phyloP scores from a whole-genome alignment of 176 grass and related monocot species.

The Tuctoria greenei region DNA sequence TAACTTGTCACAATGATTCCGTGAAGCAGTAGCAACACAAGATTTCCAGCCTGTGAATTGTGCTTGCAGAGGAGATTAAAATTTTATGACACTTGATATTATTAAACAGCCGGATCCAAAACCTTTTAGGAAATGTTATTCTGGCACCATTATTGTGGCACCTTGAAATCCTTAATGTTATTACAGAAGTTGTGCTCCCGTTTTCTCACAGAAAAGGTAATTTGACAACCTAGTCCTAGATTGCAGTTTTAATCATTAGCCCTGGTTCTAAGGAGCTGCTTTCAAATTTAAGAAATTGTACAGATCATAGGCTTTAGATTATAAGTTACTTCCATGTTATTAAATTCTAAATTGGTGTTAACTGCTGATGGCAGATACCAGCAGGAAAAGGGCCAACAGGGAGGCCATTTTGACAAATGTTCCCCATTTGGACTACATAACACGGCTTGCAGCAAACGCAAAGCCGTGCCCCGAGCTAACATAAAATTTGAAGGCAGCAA shows the following conservation, averaged over 20 bases:
- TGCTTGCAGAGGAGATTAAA: slow-evolving; percentile 3
- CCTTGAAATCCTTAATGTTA: background rate
- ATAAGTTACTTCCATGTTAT: background rate
- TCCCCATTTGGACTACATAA: background rate
- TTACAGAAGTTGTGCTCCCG: background rate
- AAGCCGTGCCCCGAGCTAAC: background rate
- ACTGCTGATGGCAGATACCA: background rate
- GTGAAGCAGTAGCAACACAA: slow-evolving; percentile 1
- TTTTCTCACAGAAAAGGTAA: background rate
- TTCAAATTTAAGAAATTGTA: background rate
- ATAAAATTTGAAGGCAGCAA: background rate
- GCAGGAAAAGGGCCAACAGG: background rate
- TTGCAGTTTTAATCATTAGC: slow-evolving; percentile 3
- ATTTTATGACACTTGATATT: background rate
- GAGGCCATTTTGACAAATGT: background rate
- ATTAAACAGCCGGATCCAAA: background rate
- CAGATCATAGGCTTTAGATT: background rate
- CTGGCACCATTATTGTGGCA: background rate
- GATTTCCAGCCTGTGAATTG: background rate
- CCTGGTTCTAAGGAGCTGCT: background rate
- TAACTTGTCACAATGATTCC: background rate
- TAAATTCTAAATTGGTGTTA: background rate
- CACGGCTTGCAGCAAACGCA: background rate
- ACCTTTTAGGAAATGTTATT: background rate
- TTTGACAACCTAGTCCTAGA: slow-evolving; percentile 12